phyloP scores from a whole-genome alignment of 1,284 basidiomycete species.

The Pascua sp. region DNA sequence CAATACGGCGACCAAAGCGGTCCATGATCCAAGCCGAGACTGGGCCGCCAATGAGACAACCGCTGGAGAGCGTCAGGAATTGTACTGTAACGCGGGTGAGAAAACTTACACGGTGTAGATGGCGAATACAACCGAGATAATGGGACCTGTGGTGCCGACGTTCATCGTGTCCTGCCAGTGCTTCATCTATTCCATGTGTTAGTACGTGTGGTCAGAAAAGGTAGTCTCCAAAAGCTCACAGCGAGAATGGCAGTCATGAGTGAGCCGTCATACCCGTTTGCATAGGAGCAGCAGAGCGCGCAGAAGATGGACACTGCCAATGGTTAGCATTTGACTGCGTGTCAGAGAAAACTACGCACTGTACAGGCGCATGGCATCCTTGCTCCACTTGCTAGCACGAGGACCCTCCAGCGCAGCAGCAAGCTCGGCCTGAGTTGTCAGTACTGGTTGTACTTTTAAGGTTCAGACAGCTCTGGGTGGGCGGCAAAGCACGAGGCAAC shows the following conservation, averaged over 20 bases:
- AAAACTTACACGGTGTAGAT: conserved; percentile 25
- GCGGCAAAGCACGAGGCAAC: no score
- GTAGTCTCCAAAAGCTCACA: not conserved
- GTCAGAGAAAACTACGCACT: no score
- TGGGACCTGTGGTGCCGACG: conserved; percentile 19
- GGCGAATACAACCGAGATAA: conserved; percentile 27
- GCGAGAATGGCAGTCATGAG: conserved; percentile 15
- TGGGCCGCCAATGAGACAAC: conserved; percentile 12
- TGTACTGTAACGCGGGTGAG: no score
- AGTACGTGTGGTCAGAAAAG: conserved; percentile 2
- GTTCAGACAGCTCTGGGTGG: no score
- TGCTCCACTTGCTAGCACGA: no score
- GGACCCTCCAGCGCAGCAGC: no score
- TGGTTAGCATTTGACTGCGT: not conserved
- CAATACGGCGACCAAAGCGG: conserved; percentile 55
- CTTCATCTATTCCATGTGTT: conserved; percentile 17
- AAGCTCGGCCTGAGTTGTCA: not conserved
- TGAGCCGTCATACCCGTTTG: conserved; percentile 34
- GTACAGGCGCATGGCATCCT: no score
- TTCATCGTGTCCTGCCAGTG: conserved; percentile 29
- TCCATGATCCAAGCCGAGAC: conserved; percentile 33
- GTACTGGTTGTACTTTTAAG: not conserved
- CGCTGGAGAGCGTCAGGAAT: no score
- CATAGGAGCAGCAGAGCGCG: conserved; percentile 32
- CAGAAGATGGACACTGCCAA: conserved; percentile 26